Evolutionary conservation across 2,329 filamentous ascomycete genomes (phyloP).

Genomic region (Pseudophaeomoniella oleicola): DNA sequence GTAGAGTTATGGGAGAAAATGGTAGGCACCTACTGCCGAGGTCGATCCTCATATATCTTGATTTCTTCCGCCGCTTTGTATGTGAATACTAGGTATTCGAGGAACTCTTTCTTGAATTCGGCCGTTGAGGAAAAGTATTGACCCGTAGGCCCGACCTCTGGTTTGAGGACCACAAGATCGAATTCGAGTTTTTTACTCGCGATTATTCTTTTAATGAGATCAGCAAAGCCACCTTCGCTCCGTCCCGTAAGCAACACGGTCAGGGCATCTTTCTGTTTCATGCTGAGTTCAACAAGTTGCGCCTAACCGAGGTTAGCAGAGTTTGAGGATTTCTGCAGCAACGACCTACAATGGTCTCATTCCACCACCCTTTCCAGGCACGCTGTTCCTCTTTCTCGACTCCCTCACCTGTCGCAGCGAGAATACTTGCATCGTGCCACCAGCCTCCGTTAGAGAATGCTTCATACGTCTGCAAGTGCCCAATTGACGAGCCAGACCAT

Average conservation of each 20-base stretch:
- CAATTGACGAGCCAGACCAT: constrained; percentile 69
- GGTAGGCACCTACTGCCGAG: constrained; percentile 38
- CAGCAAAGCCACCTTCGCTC: constrained; percentile 59
- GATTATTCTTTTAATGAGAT: constrained; percentile 69
- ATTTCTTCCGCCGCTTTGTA: constrained; percentile 75
- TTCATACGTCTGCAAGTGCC: constrained; percentile 60
- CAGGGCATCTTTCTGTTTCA: constrained; percentile 70
- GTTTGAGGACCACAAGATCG: constrained; percentile 79
- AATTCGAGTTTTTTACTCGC: constrained; percentile 67
- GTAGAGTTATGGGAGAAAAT: too few species aligned
- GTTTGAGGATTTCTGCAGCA: constrained; percentile 7
- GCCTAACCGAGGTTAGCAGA: constrained; percentile 19
- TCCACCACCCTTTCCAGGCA: constrained; percentile 93
- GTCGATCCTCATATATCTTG: constrained; percentile 49
- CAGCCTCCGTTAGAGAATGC: constrained; percentile 73
- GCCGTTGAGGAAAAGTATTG: constrained; percentile 72
- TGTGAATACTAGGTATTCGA: constrained; percentile 69
- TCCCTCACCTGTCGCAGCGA: constrained; percentile 74
- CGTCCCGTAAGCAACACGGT: constrained; percentile 80
- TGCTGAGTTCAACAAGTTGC: constrained; percentile 65
- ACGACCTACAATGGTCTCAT: constrained; percentile 61
- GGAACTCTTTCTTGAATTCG: constrained; percentile 79
- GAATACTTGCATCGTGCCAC: constrained; percentile 89
- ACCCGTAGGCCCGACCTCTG: constrained; percentile 62
- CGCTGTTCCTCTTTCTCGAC: constrained; percentile 65